These are phyloP conservation scores for Phialophora chinensis DNA, from an alignment of 2,329 filamentous ascomycete species.

Conservation along the genomic window DNA sequence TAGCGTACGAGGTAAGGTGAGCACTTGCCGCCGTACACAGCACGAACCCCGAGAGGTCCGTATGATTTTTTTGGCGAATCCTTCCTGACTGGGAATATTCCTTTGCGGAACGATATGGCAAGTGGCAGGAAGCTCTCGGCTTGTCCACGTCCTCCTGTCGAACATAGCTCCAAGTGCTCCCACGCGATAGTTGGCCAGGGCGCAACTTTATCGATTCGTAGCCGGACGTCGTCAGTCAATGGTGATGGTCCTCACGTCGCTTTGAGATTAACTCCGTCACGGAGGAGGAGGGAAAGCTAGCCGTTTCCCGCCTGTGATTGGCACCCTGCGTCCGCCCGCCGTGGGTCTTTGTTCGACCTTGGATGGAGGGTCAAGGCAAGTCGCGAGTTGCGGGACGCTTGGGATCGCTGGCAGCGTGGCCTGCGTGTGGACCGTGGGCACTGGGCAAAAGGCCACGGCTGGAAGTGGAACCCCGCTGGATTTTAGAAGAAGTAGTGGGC, in stretches of 20 bases:
- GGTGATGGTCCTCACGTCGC: not conserved
- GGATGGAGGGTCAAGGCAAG: slow-evolving; percentile 30
- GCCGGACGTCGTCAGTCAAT: slow-evolving; percentile 15
- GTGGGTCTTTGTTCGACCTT: slow-evolving; percentile 34
- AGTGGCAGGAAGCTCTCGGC: slow-evolving; percentile 13
- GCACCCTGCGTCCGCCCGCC: slow-evolving; percentile 32
- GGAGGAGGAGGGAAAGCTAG: slow-evolving; percentile 20
- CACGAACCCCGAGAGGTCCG: not conserved
- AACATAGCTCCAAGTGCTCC: slow-evolving; percentile 10
- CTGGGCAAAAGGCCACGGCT: slow-evolving; percentile 10
- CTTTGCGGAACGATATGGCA: slow-evolving; percentile 10
- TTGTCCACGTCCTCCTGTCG: slow-evolving; percentile 5
- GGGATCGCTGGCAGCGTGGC: slow-evolving; percentile 29
- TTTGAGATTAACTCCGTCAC: slow-evolving; percentile 10
- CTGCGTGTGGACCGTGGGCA: slow-evolving; percentile 16
- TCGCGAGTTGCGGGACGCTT: slow-evolving; percentile 33
- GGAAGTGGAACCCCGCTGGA: slow-evolving; percentile 13
- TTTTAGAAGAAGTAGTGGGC: slow-evolving; percentile 18
- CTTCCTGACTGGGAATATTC: not conserved
- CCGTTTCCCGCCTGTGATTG: slow-evolving; percentile 29
- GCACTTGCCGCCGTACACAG: slow-evolving; percentile 1
- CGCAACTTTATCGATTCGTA: slow-evolving; percentile 19
- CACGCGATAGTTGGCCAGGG: slow-evolving; percentile 20
- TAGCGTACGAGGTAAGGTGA: not conserved
- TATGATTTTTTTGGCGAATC: not conserved